Base-by-base conservation (phyloP, 805 yeast genomes). In the Ogataea pignaliae region DNA sequence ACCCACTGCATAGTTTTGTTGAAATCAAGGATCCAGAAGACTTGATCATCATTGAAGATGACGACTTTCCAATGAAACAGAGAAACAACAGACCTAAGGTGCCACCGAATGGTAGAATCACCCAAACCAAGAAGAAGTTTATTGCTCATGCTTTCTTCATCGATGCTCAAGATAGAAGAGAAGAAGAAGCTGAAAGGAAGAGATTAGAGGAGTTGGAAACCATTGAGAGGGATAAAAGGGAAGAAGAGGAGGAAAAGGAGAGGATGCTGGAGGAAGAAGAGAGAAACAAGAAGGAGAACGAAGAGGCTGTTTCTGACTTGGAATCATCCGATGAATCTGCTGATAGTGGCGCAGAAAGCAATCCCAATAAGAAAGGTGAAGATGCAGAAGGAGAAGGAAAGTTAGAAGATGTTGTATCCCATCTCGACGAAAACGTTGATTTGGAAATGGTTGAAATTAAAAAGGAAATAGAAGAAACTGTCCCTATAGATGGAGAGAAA, bases 21-120 rank as follows among this genome's bases (percentile, higher is more conserved):
- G 63, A 54, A 29, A 47, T 60, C 28, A 51, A 53, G 12, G 50
- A 58, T 36, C 64, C 63, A 4, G 63, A 73, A 60, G 67, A 74
- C n/a, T 71, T 80, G n/a, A 64, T 67, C 3, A 61, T 85, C 11
- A 65, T 85, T 40, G 97, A 89, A 58, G 97, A 90, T 56, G 96
- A 87, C 14, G 90, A 85, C 44, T 71, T 88, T 53, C 89, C 96
- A 0, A 79, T 82, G 44, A 88, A 87, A 56, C 86, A 81, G 53
- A 73, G 90, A 44, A 81, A 82, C 48, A 73, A 75, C 28, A 73
- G 90, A 52, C 84, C 96, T 1, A 83, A 89, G 56, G 68, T 93
- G 40, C 96, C 97, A 11, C 96, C 97, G 7, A 85, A 88, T 29
- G 97, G 97, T 32, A 88, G 85, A 63, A 85, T 90, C 32, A 65